phyloP scores from a whole-genome alignment of 805 yeast species.

The Yarrowia sp. region DNA sequence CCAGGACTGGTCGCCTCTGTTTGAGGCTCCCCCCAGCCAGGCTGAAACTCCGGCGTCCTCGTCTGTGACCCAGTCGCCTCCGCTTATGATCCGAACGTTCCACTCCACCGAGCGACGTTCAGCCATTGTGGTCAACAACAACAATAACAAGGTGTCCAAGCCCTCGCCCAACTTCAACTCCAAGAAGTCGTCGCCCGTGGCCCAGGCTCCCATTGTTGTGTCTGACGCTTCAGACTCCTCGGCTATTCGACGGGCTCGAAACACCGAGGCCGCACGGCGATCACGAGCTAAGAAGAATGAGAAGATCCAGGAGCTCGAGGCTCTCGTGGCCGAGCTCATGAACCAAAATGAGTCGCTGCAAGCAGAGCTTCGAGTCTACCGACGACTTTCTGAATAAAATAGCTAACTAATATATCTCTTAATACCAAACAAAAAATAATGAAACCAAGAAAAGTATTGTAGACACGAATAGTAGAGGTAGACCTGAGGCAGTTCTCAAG shows the following conservation, averaged over 20 bases:
- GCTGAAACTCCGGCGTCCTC: slow-evolving; percentile 30
- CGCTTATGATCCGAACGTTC: slow-evolving; percentile 35
- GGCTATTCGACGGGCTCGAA: slow-evolving; percentile 81
- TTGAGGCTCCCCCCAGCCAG: slow-evolving; percentile 33
- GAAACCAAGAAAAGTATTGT: too few relatives aligned
- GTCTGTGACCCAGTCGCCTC: slow-evolving; percentile 15
- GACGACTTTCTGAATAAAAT: slow-evolving; percentile 27
- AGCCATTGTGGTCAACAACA: slow-evolving; percentile 41
- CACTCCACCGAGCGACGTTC: slow-evolving; percentile 40
- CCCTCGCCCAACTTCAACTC: slow-evolving; percentile 42
- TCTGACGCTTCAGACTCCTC: slow-evolving; percentile 65
- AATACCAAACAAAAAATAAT: background rate
- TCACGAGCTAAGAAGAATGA: slow-evolving; percentile 92
- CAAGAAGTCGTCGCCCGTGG: slow-evolving; percentile 51
- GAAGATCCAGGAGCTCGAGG: slow-evolving; percentile 83
- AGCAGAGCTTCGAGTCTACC: slow-evolving; percentile 53
- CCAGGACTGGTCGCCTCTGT: slow-evolving; percentile 41
- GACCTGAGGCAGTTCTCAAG: too few relatives aligned
- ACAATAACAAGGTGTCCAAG: slow-evolving; percentile 32
- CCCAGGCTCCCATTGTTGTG: slow-evolving; percentile 65
- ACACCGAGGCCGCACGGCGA: slow-evolving; percentile 92
- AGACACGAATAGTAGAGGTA: too few relatives aligned
- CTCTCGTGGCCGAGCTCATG: slow-evolving; percentile 69
- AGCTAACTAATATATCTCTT: slow-evolving; percentile 24
- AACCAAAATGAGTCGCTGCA: slow-evolving; percentile 63